Base-by-base conservation (phyloP, 257 asterid species). In the Nicotiana obtusifolia region DNA sequence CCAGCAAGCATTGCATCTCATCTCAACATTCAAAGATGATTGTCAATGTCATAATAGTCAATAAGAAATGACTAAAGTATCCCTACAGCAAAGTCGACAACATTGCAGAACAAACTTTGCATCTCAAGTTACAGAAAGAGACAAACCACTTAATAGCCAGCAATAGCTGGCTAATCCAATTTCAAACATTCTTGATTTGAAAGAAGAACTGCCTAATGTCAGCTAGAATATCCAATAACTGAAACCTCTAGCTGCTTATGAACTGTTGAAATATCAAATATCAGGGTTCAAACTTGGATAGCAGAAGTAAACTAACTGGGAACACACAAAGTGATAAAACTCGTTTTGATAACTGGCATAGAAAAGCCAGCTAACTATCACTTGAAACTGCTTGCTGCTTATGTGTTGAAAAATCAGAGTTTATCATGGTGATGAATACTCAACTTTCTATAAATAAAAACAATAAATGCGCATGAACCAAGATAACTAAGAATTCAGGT, bases 1-100 rank as follows among this genome's bases (percentile, higher is more conserved):
- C 99, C 99, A 95, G 91, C 99, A 95, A 22, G 95, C 94, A 64
- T 94, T 94, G 91, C 98, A 94, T 88, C 97, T 94, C 98, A 94
- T 94, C 87, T 89, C 85, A 84, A 78, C 84, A 79, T 83, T 84
- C 82, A 80, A 76, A 60, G 64, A 44, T 67, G 61, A 73, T 24
- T 73, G 16, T 47, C 41, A 73, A 4, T 73, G 47, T 47, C 41
- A 24, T 24, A 73, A 47, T 47, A 73, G 15, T 44, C 37, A 73
- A 24, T 47, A 31, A 73, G 35, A 73, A 73, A 24, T 22, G 24
- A 73, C 41, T 47, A 47, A 41, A 73, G 15, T 73, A 14, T 71
- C 22, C 61, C 60, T 47, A 15, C 22, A 16, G 49, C 7, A 73
- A 22, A 14, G 61, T 47, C 4, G 61, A 47, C 37, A 3, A 47